Base-by-base conservation (phyloP, 2,329 filamentous ascomycete genomes). In the Daldinia sp. region DNA sequence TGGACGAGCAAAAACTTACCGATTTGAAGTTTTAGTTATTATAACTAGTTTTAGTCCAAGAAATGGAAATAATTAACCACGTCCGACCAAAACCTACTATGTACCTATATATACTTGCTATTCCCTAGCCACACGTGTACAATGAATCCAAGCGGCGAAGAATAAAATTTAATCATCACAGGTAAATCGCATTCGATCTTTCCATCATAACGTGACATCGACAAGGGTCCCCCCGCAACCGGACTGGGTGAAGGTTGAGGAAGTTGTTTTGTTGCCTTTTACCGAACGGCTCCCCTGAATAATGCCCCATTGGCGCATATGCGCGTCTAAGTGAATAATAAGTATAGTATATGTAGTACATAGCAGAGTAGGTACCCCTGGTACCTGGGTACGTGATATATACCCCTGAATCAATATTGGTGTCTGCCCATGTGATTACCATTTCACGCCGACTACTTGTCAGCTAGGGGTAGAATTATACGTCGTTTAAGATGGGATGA, bases 211-310 rank as follows among this genome's bases (percentile, higher is more conserved):
- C 62, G 65, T 67, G 65, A 65, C 62, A 63, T 63, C 21, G 59
- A 63, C 65, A 55, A 65, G 65, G 65, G 39, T 65, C 64, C 65
- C 65, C 65, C 65, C 65, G 62, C 62, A 61, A 60, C 32, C 25
- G 30, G 49, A 50, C 60, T 62, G 55, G 29, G 43, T 47, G 55
- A 63, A 57, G 59, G 41, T 62, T 30, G 11, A 54, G 37, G 34
- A 48, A 34, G 48, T 27, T 55, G 37, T 51, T 39, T 8, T 47
- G 21, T 52, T 51, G 27, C 15, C 29, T 47, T 27, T 52, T 51
- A 32, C 15, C 29, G n/a, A 55, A 49, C 49, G 27, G 23, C 9
- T 32, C 39, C 35, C 30, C 23, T 59, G 27, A 30, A 23, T 10
- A 30, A 34, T 29, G 13, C 19, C 23, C 17, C 10, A 32, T 64